phyloP scores from a whole-genome alignment of 179 eudicot species.

The Gypsophila paniculata region DNA sequence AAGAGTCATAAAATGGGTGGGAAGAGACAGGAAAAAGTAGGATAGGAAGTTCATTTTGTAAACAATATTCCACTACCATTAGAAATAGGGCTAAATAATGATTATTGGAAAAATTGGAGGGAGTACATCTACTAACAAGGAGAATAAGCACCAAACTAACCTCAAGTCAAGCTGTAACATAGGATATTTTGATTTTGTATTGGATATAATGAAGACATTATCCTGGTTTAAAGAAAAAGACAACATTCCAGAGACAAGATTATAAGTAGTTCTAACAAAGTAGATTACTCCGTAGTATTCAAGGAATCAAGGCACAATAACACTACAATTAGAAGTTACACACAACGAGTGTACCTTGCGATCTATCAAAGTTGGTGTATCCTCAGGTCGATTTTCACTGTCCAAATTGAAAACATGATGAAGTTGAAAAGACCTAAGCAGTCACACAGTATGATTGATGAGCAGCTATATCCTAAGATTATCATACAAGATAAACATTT shows the following conservation, averaged over 20 bases:
- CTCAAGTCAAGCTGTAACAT: slow-evolving; percentile 90
- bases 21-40: too few relatives aligned
- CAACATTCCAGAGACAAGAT: slow-evolving; percentile 20
- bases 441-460: slow-evolving; percentile 14
- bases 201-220: slow-evolving; percentile 90
- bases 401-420: slow-evolving; percentile 92
- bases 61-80: too few relatives aligned
- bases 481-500: slow-evolving; percentile 3
- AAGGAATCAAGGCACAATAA: slow-evolving; percentile 12
- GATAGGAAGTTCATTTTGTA: too few relatives aligned
- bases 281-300: not conserved
- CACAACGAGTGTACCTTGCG: slow-evolving; percentile 55
- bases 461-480: not conserved
- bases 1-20: too few relatives aligned
- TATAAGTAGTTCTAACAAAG: slow-evolving; percentile 4
- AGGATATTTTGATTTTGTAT: slow-evolving; percentile 89
- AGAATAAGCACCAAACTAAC: slow-evolving; percentile 31
- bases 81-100: too few relatives aligned
- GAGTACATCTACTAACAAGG: not conserved
- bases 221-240: slow-evolving; percentile 42
- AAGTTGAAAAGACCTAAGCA: slow-evolving; percentile 71
- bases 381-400: slow-evolving; percentile 84
- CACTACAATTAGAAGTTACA: slow-evolving; percentile 2
- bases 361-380: slow-evolving; percentile 85
- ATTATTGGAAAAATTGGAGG: too few relatives aligned